Evolutionary conservation across 192 early-diverging fungal species (phyloP), one percentile per base, ranked within the genome.

Genomic region (Neocallimastix lanati): DNA sequence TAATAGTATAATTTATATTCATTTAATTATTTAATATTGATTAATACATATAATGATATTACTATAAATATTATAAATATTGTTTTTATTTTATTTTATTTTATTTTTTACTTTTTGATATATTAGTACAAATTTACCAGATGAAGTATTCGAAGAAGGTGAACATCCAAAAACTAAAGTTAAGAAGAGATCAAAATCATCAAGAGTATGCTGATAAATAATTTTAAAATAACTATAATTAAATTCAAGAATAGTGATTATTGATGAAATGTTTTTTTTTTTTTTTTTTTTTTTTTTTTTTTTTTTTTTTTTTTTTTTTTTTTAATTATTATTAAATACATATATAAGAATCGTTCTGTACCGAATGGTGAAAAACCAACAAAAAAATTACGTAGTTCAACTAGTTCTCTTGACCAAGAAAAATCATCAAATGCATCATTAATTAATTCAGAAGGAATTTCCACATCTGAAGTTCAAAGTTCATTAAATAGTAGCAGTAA

Each of bases 71-170:
- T n/a, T n/a, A n/a, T n/a, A n/a, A n/a, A n/a, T n/a, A 28, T 15
- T 29, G 81, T 83, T 76, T 81, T 82, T 78, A 85, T 87, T 76
- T 14, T 76, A 7, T 29, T 77, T 80, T 14, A 37, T 80, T n/a
- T 80, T 12, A 28, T 38, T 78, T 16, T 29, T 18, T 12, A 36
- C 12, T 30, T 35, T 25, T n/a, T n/a, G 9, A 77, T 28, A 80
- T 16, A 29, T 40, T 78, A 84, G 84, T 28, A 58, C 50, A 2
- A 80, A 77, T 2, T 78, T 85, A 12, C 84, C 84, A 27, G n/a
- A 79, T 14, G 84, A 85, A 30, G 83, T 85, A 38, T 85, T 81
- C 76, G 84, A 84, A 27, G 84, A 82, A 67, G 83, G 78, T 18
- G 84, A 85, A 76, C 81, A 76, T 78, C 80, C 82, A 29, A 82